Evolutionary conservation across 352 stramenopile genomes (phyloP).

Genomic region (Globisporangium echinulatum): DNA sequence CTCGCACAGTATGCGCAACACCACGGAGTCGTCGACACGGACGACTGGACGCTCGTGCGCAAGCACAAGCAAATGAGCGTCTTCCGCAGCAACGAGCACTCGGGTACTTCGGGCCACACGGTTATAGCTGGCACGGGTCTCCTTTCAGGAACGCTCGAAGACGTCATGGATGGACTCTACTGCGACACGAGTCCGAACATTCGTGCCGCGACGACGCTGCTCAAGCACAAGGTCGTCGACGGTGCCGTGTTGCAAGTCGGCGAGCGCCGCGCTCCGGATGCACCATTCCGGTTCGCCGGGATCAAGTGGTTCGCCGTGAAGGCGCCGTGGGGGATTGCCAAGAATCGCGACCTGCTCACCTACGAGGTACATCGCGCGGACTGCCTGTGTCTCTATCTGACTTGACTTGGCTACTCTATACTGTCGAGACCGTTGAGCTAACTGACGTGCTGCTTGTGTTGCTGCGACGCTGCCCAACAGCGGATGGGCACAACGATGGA

Average conservation of each 20-base stretch:
- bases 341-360: slow-evolving; percentile 27
- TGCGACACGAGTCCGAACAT: slow-evolving; percentile 33
- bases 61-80: slow-evolving; percentile 17
- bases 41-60: slow-evolving; percentile 16
- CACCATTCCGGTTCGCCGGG: slow-evolving; percentile 36
- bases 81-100: slow-evolving; percentile 7
- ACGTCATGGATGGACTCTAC: slow-evolving; percentile 45
- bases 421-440: no score
- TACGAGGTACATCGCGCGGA: slow-evolving; percentile 18
- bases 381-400: no score
- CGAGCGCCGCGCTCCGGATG: slow-evolving; percentile 19
- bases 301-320: slow-evolving; percentile 39
- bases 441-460: neutral
- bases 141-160: slow-evolving; percentile 12
- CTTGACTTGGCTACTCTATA: no score
- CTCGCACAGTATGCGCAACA: slow-evolving; percentile 11
- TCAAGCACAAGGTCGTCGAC: slow-evolving; percentile 30
- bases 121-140: slow-evolving; percentile 13
- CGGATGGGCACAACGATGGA: slow-evolving; percentile 47
- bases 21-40: slow-evolving; percentile 12
- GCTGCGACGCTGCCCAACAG: neutral
- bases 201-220: slow-evolving; percentile 23
- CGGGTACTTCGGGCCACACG: slow-evolving; percentile 2
- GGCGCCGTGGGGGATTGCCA: slow-evolving; percentile 20
- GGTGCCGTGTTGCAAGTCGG: slow-evolving; percentile 23